A percentile compares a stretch with the other conserved stretches of the same genome.
Conservation (phyloP, 1,284 basidiomycete genomes). For the Sphaerobolus stellatus region DNA sequence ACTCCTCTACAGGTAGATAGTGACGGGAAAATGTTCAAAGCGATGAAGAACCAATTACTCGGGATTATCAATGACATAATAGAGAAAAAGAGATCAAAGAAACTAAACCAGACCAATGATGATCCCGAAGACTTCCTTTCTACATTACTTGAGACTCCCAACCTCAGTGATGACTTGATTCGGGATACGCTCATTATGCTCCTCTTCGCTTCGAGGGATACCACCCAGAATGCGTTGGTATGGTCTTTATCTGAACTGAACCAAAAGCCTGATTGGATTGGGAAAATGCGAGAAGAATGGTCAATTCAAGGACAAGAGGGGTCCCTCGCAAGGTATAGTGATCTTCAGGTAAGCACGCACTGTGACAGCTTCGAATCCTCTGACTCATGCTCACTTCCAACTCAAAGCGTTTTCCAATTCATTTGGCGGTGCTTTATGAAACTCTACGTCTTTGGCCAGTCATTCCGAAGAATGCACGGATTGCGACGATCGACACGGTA, state of each 20-base stretch:
- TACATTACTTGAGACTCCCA: slow-evolving; percentile 13
- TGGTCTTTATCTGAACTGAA: slow-evolving; percentile 26
- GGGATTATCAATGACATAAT: not conserved
- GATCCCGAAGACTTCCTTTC: slow-evolving; percentile 18
- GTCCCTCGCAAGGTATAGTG: no score
- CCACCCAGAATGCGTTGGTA: slow-evolving; percentile 22
- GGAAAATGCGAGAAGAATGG: slow-evolving; percentile 23
- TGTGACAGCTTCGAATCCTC: no score
- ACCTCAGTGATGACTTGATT: slow-evolving; percentile 15
- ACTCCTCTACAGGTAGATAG: slow-evolving; percentile 2
- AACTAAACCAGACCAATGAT: no score
- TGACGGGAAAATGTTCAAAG: not conserved
- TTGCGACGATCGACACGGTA: slow-evolving; percentile 23
- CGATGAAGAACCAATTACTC: not conserved
- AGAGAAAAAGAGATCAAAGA: not conserved
- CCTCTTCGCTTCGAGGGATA: slow-evolving; percentile 28
- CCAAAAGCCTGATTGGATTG: slow-evolving; percentile 18
- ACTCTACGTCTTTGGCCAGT: slow-evolving; percentile 29
- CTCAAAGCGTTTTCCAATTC: no score
- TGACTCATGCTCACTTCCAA: no score
- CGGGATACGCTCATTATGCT: slow-evolving; percentile 25
- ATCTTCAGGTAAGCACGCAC: no score
- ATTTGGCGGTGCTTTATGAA: slow-evolving; percentile 29
- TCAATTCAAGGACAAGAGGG: no score
- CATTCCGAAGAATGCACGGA: slow-evolving; percentile 26